phyloP scores from a whole-genome alignment of 768 basidiomycete genomes.

The Lactarius hengduanensis region DNA sequence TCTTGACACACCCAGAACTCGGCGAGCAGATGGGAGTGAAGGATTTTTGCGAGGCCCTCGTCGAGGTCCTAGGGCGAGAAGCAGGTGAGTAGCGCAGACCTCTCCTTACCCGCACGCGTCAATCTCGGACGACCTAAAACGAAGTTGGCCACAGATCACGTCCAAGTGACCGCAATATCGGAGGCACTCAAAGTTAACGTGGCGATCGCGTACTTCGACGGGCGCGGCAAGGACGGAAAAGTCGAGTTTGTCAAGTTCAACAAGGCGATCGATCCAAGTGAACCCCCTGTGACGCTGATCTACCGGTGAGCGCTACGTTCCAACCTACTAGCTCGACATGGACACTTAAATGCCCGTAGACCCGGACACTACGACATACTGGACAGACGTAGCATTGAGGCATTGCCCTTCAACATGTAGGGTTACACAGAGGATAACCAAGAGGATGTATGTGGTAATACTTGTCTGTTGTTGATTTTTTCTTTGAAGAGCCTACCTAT shows the following conservation, averaged over 20 bases:
- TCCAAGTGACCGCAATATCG: conserved; percentile 76
- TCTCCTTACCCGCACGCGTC: background rate
- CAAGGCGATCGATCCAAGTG: conserved; percentile 43
- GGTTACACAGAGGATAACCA: background rate
- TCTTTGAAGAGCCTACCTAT: background rate
- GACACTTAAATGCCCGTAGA: conserved; percentile 39
- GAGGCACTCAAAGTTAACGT: conserved; percentile 63
- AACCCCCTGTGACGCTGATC: conserved; percentile 61
- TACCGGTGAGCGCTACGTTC: conserved; percentile 57
- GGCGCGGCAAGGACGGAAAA: conserved; percentile 45
- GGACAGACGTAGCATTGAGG: conserved; percentile 33
- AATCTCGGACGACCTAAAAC: background rate
- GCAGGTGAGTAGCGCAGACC: conserved; percentile 48
- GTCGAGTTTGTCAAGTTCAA: conserved; percentile 72
- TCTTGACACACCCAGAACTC: conserved; percentile 76
- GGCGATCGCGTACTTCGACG: conserved; percentile 79
- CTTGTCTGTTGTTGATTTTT: background rate
- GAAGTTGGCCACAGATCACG: conserved; percentile 55
- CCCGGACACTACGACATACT: conserved; percentile 91
- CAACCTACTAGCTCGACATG: conserved; percentile 1
- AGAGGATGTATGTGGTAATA: background rate
- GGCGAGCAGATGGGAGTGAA: conserved; percentile 53
- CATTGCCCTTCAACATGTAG: conserved; percentile 13
- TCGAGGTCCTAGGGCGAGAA: conserved; percentile 76
- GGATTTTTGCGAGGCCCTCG: conserved; percentile 73